Percentiles rank a stretch among this genome's conserved stretches.
These are phyloP conservation scores for Chaetomium olivaceum DNA, from an alignment of 2,329 filamentous ascomycete species.

Conservation along the genomic window DNA sequence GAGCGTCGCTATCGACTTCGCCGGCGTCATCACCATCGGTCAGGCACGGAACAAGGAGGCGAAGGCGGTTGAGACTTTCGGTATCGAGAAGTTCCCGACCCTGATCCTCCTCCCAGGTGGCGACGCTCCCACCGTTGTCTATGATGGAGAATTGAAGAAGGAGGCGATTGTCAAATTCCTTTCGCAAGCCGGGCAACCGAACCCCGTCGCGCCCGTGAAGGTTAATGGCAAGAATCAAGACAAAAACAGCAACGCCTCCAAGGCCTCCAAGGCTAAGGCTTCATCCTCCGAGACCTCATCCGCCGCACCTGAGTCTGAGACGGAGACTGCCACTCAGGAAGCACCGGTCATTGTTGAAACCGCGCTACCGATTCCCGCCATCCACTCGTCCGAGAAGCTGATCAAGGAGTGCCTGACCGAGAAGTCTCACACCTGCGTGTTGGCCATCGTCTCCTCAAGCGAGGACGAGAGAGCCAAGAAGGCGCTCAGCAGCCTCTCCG, in stretches of 20 bases:
- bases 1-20: constrained; percentile 86
- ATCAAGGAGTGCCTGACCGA: constrained; percentile 69
- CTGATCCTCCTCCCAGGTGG: constrained; percentile 76
- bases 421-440: constrained; percentile 79
- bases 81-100: constrained; percentile 74
- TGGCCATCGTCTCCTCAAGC: constrained; percentile 66
- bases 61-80: constrained; percentile 70
- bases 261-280: constrained; percentile 27
- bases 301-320: constrained; percentile 44
- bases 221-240: constrained; percentile 49
- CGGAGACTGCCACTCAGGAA: constrained; percentile 44
- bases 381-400: constrained; percentile 65
- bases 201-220: constrained; percentile 66
- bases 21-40: constrained; percentile 74
- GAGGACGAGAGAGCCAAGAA: constrained; percentile 54
- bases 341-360: constrained; percentile 52
- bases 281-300: constrained; percentile 33
- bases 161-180: constrained; percentile 79
- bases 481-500: constrained; percentile 64
- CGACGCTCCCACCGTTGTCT: constrained; percentile 67
- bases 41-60: constrained; percentile 83
- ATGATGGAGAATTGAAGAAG: constrained; percentile 85
- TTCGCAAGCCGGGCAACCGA: constrained; percentile 74
- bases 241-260: constrained; percentile 34
- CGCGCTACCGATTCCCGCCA: constrained; percentile 64